These are phyloP conservation scores for Marasmius oreades DNA, from an alignment of 1,284 basidiomycete genomes.

Conservation along the genomic window DNA sequence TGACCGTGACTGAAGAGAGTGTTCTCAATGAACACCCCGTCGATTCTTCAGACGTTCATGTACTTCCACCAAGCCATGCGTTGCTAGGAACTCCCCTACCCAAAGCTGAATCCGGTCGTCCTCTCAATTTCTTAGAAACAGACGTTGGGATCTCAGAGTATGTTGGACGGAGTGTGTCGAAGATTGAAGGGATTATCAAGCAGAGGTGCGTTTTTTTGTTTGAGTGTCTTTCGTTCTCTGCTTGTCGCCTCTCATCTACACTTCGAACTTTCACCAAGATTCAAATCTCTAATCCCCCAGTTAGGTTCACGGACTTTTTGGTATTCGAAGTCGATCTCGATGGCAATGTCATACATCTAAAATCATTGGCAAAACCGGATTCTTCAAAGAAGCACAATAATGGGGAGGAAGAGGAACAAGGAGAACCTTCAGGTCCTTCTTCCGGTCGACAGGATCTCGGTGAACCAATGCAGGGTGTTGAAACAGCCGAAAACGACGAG, in stretches of 20 bases:
- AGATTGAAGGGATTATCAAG: slow-evolving; percentile 90
- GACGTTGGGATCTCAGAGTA: slow-evolving; percentile 94
- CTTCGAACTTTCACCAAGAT: too few species aligned
- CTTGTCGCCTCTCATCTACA: background rate
- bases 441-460: background rate
- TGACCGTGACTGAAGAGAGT: slow-evolving; percentile 13
- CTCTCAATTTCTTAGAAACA: slow-evolving; percentile 66
- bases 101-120: slow-evolving; percentile 42
- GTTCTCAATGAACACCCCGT: slow-evolving; percentile 15
- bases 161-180: slow-evolving; percentile 65
- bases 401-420: slow-evolving; percentile 7
- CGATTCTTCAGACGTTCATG: slow-evolving; percentile 20
- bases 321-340: slow-evolving; percentile 87
- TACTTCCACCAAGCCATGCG: slow-evolving; percentile 71
- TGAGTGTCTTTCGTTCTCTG: slow-evolving; percentile 4
- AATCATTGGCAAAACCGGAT: slow-evolving; percentile 69
- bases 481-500: background rate
- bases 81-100: slow-evolving; percentile 57
- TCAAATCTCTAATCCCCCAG: slow-evolving; percentile 7
- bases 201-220: slow-evolving; percentile 61
- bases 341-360: slow-evolving; percentile 75
- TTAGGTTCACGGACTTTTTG: slow-evolving; percentile 91
- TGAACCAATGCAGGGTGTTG: background rate
- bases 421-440: background rate
- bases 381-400: slow-evolving; percentile 35